phyloP scores from a whole-genome alignment of 495 filamentous ascomycete genomes.

The Neohortaea acidophila region DNA sequence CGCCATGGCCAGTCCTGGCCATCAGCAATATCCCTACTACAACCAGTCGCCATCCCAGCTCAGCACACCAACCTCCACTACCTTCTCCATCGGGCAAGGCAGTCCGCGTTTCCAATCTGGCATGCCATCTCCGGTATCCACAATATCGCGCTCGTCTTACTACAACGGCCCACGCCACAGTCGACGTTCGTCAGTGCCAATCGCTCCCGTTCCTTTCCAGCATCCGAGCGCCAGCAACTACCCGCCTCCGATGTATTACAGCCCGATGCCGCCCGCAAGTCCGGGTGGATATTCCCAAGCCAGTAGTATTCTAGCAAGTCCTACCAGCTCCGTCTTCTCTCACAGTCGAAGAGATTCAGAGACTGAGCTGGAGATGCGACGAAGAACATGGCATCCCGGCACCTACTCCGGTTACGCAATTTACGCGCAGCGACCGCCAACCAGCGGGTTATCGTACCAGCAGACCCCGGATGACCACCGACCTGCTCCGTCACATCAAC shows the following conservation, averaged over 20 bases:
- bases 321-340: slow-evolving; percentile 50
- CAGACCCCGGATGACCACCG: slow-evolving; percentile 45
- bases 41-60: slow-evolving; percentile 52
- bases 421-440: slow-evolving; percentile 42
- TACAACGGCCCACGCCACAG: slow-evolving; percentile 52
- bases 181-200: slow-evolving; percentile 67
- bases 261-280: slow-evolving; percentile 39
- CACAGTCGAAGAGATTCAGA: slow-evolving; percentile 51
- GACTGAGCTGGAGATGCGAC: slow-evolving; percentile 59
- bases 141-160: slow-evolving; percentile 47
- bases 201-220: slow-evolving; percentile 58
- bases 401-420: slow-evolving; percentile 42
- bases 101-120: slow-evolving; percentile 55
- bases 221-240: slow-evolving; percentile 38
- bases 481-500: slow-evolving; percentile 36
- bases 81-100: slow-evolving; percentile 53
- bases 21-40: slow-evolving; percentile 32
- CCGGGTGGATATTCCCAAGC: slow-evolving; percentile 38
- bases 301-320: slow-evolving; percentile 50
- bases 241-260: slow-evolving; percentile 45
- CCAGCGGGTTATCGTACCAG: slow-evolving; percentile 42
- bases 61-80: slow-evolving; percentile 60
- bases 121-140: slow-evolving; percentile 52
- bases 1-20: slow-evolving; percentile 32
- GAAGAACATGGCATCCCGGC: slow-evolving; percentile 82